Conservation (phyloP, 352 stramenopile genomes). For the Elongisporangium senticosum region DNA sequence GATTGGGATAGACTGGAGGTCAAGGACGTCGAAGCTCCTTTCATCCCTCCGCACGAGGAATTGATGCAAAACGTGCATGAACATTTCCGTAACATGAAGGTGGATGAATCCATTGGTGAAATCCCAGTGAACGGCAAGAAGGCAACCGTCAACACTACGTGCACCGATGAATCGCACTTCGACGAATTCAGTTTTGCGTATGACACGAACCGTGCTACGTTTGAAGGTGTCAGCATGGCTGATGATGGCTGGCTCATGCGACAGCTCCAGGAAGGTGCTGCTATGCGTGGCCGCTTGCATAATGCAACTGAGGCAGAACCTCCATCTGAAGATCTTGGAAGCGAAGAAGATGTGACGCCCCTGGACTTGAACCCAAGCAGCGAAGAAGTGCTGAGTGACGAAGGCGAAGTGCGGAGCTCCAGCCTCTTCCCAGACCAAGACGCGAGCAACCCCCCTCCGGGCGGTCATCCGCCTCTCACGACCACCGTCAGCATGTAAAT, state of each 20-base stretch:
- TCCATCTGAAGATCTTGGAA: slow-evolving; percentile 39
- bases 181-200: slow-evolving; percentile 87
- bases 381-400: slow-evolving; percentile 43
- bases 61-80: slow-evolving; percentile 86
- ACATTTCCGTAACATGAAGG: slow-evolving; percentile 87
- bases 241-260: slow-evolving; percentile 82
- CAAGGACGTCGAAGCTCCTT: slow-evolving; percentile 79
- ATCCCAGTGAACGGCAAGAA: slow-evolving; percentile 55
- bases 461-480: neutral
- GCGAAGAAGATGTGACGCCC: slow-evolving; percentile 48
- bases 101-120: slow-evolving; percentile 75
- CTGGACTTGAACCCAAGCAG: slow-evolving; percentile 49
- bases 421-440: neutral
- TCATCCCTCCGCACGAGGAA: slow-evolving; percentile 72
- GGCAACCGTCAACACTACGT: slow-evolving; percentile 19
- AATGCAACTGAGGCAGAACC: slow-evolving; percentile 45
- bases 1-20: slow-evolving; percentile 68
- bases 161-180: slow-evolving; percentile 69
- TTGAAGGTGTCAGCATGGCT: slow-evolving; percentile 75
- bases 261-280: slow-evolving; percentile 69
- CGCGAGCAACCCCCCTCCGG: neutral
- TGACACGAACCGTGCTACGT: slow-evolving; percentile 69
- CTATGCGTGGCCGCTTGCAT: slow-evolving; percentile 65
- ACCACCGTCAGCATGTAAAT: neutral
- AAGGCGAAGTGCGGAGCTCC: slow-evolving; percentile 21